Percentiles rank a stretch among this genome's conserved stretches.
Conservation (phyloP, 371 early-diverging fungal species). For the Rhizopus delemar region DNA sequence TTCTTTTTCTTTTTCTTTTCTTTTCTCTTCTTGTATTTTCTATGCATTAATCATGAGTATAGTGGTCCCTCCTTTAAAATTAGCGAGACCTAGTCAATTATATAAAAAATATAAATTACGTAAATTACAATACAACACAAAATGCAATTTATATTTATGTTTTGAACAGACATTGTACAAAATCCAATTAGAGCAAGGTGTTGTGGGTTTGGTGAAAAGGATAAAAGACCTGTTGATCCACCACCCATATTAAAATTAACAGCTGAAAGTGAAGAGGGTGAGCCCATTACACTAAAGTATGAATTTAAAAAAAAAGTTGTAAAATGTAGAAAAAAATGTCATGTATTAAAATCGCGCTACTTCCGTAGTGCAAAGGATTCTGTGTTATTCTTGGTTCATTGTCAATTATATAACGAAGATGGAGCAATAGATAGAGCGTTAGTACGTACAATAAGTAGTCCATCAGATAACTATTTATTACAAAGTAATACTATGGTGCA, state of each 20-base stretch:
- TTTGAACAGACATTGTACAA: conserved; percentile 35
- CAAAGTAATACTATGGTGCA: neutral
- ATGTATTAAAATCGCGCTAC: neutral
- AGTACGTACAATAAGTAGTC: conserved; percentile 11
- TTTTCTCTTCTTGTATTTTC: neutral
- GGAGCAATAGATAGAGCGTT: conserved; percentile 18
- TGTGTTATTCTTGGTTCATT: conserved; percentile 28
- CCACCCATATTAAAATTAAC: conserved; percentile 39
- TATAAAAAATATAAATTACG: conserved; percentile 11
- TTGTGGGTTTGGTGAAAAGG: conserved; percentile 50
- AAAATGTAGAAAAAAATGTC: conserved; percentile 2
- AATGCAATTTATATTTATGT: neutral
- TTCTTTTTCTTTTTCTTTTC: neutral
- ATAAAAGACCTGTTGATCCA: conserved; percentile 35
- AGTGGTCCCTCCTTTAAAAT: conserved; percentile 10
- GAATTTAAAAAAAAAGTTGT: neutral
- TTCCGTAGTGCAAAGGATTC: conserved; percentile 22
- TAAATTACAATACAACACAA: conserved; percentile 2
- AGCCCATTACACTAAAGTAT: conserved; percentile 14
- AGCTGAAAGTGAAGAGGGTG: conserved; percentile 20
- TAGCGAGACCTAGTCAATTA: neutral
- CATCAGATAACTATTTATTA: neutral
- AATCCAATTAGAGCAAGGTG: conserved; percentile 67
- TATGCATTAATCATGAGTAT: conserved; percentile 5
- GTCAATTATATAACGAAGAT: conserved; percentile 27